These are phyloP conservation scores for Brassica rapa DNA, from an alignment of 345 rosid species.

Conservation along the genomic window DNA sequence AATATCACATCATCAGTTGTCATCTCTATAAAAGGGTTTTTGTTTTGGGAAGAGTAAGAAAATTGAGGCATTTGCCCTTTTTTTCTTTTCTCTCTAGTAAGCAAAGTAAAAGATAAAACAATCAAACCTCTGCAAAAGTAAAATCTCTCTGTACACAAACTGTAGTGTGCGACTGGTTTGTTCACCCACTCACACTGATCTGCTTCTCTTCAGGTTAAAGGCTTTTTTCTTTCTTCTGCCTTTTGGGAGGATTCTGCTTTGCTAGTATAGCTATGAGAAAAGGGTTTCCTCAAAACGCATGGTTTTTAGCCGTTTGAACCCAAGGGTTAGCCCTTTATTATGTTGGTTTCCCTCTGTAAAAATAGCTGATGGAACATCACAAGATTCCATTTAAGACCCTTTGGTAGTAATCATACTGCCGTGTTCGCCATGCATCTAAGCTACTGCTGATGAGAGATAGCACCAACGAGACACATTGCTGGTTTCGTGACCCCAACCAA, in stretches of 20 bases:
- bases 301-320: background rate
- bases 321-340: conserved; percentile 14
- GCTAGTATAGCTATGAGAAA: conserved; percentile 16
- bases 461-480: conserved; percentile 99
- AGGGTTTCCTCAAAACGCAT: conserved; percentile 25
- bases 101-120: conserved; percentile 25
- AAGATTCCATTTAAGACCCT: conserved; percentile 93
- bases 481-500: conserved; percentile 24
- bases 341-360: conserved; percentile 14
- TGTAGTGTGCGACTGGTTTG: conserved; percentile 18
- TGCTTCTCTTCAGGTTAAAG: conserved; percentile 23
- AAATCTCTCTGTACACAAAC: conserved; percentile 34
- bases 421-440: conserved; percentile 99
- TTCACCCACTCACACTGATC: conserved; percentile 21
- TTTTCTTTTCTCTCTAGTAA: background rate
- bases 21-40: conserved; percentile 31
- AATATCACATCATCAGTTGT: conserved; percentile 22
- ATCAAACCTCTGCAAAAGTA: conserved; percentile 32
- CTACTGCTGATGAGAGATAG: conserved; percentile 96
- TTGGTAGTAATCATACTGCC: conserved; percentile 97
- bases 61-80: conserved; percentile 20
- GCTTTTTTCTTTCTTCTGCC: conserved; percentile 8
- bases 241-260: conserved; percentile 23
- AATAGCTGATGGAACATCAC: conserved; percentile 38
- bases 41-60: conserved; percentile 22